Evolutionary conservation across 2,329 filamentous ascomycete species (phyloP), one percentile per base, ranked within the genome.

Genomic region (Periconia macrospinosa): DNA sequence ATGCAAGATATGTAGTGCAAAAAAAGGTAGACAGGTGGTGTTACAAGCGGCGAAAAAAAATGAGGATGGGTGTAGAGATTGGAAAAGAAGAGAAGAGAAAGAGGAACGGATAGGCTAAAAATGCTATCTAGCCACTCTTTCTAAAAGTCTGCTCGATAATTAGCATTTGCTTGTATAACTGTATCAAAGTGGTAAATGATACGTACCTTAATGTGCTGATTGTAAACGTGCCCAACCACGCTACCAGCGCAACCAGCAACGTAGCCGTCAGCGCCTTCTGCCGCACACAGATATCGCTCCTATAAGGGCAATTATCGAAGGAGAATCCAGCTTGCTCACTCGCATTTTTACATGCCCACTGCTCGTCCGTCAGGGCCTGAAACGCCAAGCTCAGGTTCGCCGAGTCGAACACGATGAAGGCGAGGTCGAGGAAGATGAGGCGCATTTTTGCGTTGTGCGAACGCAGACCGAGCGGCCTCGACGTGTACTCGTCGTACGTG

Each of bases 321-420:
- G 53, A 40, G 0, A 10, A 8, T 27, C 23, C 23, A 10, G 44
- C 41, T 1, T 53, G 30, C 40, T 51, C 46, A 2, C 59, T 58
- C 7, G 57, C 55, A 17, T 69, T 60, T 23, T 57, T 71, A 61
- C 79, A 81, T 8, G 77, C 77, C 70, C 86, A 87, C 41, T 80
- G 79, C 30, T 81, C 77, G 62, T 88, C 83, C 6, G 81, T 87
- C 50, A 97, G 78, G 9, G 91, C 89, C 69, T 91, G 89, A 71
- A 97, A 96, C 1, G 93, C 92, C 59, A 99, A 79, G 41, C 91
- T 90, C 23, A 96, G 83, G 75, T 96, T 97, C 48, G 92, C 92
- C 3, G 92, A 92, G 73, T 96, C 93, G 78, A 99, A 96, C 41
- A 97, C 92, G 67, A 99, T 96, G 72, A 99, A 99, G 67, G 97